Evolutionary conservation across 1,139 yeast species (phyloP).

Genomic region (Sugiyamaella neomexicana): DNA sequence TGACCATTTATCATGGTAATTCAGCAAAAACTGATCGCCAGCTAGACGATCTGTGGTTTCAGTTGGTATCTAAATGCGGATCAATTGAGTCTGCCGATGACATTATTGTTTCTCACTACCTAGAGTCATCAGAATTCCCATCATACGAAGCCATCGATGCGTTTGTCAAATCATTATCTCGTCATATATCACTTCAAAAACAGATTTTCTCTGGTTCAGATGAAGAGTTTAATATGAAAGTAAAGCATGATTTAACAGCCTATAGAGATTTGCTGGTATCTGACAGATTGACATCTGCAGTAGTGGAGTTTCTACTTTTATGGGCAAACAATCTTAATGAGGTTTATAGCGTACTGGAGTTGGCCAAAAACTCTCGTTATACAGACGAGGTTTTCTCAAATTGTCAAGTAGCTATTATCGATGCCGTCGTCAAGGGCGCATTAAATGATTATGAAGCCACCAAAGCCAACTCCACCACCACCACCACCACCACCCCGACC

Average conservation of each 20-base stretch:
- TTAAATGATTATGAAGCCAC: slow-evolving; percentile 5
- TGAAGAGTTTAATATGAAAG: slow-evolving; percentile 28
- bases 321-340: slow-evolving; percentile 34
- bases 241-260: slow-evolving; percentile 27
- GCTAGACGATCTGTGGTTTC: slow-evolving; percentile 34
- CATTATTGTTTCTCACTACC: slow-evolving; percentile 23
- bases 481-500: slow-evolving; percentile 7
- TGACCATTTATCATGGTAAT: slow-evolving; percentile 5
- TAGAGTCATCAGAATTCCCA: slow-evolving; percentile 24
- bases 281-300: slow-evolving; percentile 31
- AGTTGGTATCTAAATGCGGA: slow-evolving; percentile 35
- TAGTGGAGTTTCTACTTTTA: slow-evolving; percentile 34
- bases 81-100: slow-evolving; percentile 33
- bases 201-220: slow-evolving; percentile 27
- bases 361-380: slow-evolving; percentile 30
- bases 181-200: slow-evolving; percentile 29
- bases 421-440: slow-evolving; percentile 30
- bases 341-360: slow-evolving; percentile 33
- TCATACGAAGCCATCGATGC: slow-evolving; percentile 32
- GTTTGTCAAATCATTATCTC: slow-evolving; percentile 31
- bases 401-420: slow-evolving; percentile 35
- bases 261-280: slow-evolving; percentile 29
- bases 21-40: slow-evolving; percentile 14
- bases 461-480: not conserved
- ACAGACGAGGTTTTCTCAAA: slow-evolving; percentile 29